phyloP scores from a whole-genome alignment of 2,329 filamentous ascomycete genomes.

The Botrytis paeoniae region DNA sequence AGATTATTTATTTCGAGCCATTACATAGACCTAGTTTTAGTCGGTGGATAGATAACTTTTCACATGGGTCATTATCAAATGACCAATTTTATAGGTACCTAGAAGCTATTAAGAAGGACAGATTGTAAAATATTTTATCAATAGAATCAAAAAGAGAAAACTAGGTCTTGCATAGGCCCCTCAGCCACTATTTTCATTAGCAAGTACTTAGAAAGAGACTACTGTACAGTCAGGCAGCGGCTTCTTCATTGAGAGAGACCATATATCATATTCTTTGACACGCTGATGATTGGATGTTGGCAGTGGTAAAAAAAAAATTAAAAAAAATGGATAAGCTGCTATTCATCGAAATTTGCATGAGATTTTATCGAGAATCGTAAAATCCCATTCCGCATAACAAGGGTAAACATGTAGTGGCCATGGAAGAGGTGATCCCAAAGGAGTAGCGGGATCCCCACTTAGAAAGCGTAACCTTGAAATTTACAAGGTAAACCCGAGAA shows the following conservation, averaged over 20 bases:
- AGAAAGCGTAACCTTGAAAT: not conserved
- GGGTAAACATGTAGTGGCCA: not conserved
- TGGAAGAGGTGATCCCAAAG: not conserved
- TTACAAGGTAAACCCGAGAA: not conserved
- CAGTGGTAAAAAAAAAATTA: too few relatives aligned
- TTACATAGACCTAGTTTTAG: not conserved
- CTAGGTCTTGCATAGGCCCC: not conserved
- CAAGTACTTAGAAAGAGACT: not conserved
- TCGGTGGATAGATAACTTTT: not conserved
- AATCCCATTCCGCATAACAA: not conserved
- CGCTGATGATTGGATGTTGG: not conserved
- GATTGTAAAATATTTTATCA: not conserved
- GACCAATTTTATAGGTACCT: not conserved
- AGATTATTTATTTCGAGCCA: not conserved
- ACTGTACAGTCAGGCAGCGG: not conserved
- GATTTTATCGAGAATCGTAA: not conserved
- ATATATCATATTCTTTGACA: not conserved
- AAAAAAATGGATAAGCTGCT: not conserved
- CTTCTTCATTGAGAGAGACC: not conserved
- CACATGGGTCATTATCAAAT: not conserved
- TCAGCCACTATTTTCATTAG: not conserved
- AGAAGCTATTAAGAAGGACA: not conserved
- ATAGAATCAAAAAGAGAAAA: not conserved
- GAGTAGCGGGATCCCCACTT: conserved; percentile 9
- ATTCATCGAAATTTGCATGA: not conserved